Base-by-base conservation (phyloP, 371 early-diverging fungal genomes). In the Mucor mucedo region DNA sequence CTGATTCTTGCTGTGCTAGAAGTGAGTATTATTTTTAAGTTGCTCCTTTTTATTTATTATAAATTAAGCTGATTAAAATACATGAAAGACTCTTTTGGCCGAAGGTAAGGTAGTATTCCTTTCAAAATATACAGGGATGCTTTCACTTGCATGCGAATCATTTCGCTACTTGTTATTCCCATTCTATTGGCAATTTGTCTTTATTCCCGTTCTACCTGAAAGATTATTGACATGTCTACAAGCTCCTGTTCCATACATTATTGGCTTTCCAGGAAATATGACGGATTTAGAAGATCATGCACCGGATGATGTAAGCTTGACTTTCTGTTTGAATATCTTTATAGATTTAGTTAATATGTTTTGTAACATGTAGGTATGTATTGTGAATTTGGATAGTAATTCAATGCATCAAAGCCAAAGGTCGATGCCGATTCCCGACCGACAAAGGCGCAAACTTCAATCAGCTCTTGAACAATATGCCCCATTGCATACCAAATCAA, bases 191-290 rank as follows among this genome's bases (percentile, higher is more conserved):
- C 92, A 91, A 58, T 90, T 91, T 62, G 90, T 91, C 3, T 86
- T 87, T 55, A 92, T 94, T 44, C 93, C 94, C 0, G 84, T 94
- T 9, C 65, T 94, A 0, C 94, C 94, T 0, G 79, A 82, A 13
- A 68, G 82, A 29, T 70, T 93, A 21, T 70, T 92, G 78, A 87
- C 85, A 35, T 92, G 91, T 62, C 76, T 92, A 13, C 91, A 92
- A 70, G 89, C 92, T 3, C 93, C 94, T 30, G 89, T 92, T 39
- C 94, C 94, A 6, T 94, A 89, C 56, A 89, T 94, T 42, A 82
- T 93, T 52, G 94, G 94, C 3, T 83, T 91, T 28, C 77, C 87
- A 41, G 81, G 90, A 9, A 67, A 69, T 6, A 75, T 83, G 61
- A 75, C 75, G 3, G 87, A 87, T 27, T 45, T 84, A 3, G 89